Base-by-base conservation (phyloP, 208 protist species). In the Crithidia sp. region DNA sequence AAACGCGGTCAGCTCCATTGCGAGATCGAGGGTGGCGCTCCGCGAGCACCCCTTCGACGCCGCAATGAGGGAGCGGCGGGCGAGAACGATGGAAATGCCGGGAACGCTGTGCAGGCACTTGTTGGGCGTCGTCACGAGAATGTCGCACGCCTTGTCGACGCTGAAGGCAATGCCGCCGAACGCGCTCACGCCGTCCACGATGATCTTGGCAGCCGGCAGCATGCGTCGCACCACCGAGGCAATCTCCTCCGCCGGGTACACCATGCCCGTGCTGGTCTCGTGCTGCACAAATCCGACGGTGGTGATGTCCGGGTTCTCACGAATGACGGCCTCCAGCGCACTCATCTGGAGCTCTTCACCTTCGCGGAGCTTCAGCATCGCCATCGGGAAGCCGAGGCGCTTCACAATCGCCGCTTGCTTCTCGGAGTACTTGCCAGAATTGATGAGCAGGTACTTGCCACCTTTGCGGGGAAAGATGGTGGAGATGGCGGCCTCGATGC, bases 81-180 rank as follows among this genome's bases (percentile, higher is more conserved):
- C 83, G 41, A 97, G 40, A 49, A 93, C 84, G 19, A 94, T 87
- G 4, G 90, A 81, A 44, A 96, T 84, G 17, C 93, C 93, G n/a
- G 91, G 93, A 4, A 96, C 89, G 55, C 90, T 87, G 79, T 97
- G 91, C 57, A 97, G 73, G 63, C 93, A 97, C 72, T 97, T 97
- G 80, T 97, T 97, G 40, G 93, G 68, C 3, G 90, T 91, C 0
- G 83, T 85, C 49, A 95, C 77, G 28, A 97, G 76, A 37, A 91
- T 76, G 66, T 96, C 93, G 57, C 86, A 91, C 12, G 90, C 67
- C 37, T 86, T 85, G 12, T 66, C 67, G 28, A 86, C 84, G 56
- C 84, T 71, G 50, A 93, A 72, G 19, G 86, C 71, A 4, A 93
- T 86, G 16, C 85, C 90, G 49, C 87, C 92, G 84, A 97, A 96